These are phyloP conservation scores for Schizothecium vesticola DNA, from an alignment of 495 filamentous ascomycete species.

Conservation along the genomic window DNA sequence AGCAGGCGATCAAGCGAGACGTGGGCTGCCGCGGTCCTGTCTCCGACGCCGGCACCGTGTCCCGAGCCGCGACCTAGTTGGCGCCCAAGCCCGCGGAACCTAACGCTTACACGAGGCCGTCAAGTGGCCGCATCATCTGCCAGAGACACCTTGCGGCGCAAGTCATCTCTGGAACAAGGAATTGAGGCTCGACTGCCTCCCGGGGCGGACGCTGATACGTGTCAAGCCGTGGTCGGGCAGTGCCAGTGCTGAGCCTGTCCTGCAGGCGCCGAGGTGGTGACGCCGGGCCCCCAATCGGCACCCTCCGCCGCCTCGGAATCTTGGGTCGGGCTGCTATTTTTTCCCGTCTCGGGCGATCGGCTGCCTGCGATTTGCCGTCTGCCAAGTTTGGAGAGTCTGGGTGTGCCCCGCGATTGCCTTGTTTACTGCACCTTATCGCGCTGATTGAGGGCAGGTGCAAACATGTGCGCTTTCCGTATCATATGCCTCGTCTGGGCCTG, in stretches of 20 bases:
- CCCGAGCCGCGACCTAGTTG: not conserved
- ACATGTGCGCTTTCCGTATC: not conserved
- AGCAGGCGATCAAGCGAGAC: not conserved
- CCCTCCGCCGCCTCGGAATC: not conserved
- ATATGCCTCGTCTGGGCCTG: not conserved
- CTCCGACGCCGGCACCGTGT: not conserved
- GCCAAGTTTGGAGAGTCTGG: not conserved
- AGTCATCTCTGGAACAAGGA: not conserved
- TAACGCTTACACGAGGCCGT: not conserved
- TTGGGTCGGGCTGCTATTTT: not conserved
- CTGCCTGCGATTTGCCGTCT: not conserved
- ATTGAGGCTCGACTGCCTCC: not conserved
- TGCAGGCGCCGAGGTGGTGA: not conserved
- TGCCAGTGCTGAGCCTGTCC: not conserved
- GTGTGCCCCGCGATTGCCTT: not conserved
- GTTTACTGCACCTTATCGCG: not conserved
- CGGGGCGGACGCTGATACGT: not conserved
- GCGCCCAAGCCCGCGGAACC: not conserved
- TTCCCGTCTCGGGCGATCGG: not conserved
- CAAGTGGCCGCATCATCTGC: not conserved
- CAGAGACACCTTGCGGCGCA: not conserved
- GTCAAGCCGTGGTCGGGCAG: not conserved
- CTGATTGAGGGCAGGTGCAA: not conserved
- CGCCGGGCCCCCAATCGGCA: not conserved
- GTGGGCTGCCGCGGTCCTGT: not conserved